Conservation (phyloP, 768 basidiomycete genomes). For the Fomitopsis serialis region DNA sequence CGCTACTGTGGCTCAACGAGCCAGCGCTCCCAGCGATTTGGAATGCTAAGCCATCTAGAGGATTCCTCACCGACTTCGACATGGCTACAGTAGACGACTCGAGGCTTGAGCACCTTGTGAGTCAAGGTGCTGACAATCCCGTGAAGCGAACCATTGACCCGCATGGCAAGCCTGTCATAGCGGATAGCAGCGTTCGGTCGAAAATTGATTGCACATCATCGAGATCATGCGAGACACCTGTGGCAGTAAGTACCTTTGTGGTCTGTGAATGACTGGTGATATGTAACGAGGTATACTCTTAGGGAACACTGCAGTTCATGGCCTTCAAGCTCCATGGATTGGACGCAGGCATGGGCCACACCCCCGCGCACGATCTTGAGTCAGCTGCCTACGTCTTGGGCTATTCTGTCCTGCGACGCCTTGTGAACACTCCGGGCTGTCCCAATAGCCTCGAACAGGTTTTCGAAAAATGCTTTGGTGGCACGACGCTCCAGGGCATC, state of each 20-base stretch:
- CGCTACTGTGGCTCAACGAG: constrained; percentile 23
- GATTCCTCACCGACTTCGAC: neutral
- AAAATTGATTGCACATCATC: constrained; percentile 1
- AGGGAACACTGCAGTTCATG: constrained; percentile 24
- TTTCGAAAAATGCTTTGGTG: no score
- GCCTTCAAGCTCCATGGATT: constrained; percentile 4
- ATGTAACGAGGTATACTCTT: no score
- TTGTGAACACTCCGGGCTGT: no score
- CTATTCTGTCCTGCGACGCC: constrained; percentile 1
- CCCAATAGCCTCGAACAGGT: no score
- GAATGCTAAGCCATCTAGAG: no score
- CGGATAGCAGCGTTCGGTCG: neutral
- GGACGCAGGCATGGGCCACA: neutral
- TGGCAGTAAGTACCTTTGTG: constrained; percentile 4
- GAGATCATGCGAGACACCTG: neutral
- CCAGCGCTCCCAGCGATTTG: no score
- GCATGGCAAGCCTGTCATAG: neutral
- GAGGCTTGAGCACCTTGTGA: no score
- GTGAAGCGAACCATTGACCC: constrained; percentile 8
- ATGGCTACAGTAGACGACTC: constrained; percentile 25
- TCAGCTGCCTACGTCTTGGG: constrained; percentile 11
- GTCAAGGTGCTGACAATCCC: constrained; percentile 15
- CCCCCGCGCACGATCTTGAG: constrained; percentile 10
- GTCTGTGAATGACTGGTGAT: no score
- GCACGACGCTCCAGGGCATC: no score